Percentiles rank a stretch among this genome's conserved stretches.
These are phyloP conservation scores for Haplographium delicatum DNA, from an alignment of 495 filamentous ascomycete genomes.

Conservation along the genomic window DNA sequence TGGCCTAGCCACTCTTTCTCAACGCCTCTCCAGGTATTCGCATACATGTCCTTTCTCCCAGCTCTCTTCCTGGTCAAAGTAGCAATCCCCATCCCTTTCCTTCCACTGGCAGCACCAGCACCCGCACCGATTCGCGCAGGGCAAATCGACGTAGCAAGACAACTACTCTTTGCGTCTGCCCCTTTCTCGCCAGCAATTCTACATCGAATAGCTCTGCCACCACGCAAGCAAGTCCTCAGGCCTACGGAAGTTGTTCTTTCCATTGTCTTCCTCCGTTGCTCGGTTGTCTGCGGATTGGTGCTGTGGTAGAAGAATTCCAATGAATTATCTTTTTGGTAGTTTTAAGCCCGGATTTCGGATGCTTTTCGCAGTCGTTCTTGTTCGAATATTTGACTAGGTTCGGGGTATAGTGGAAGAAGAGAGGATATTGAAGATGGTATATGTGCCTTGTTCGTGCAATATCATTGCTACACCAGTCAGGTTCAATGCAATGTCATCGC, in stretches of 20 bases:
- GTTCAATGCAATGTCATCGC: no score
- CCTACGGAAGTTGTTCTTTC: conserved; percentile 4
- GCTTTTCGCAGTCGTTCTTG: no score
- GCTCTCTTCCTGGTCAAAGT: background rate
- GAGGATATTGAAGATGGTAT: no score
- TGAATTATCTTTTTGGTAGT: no score
- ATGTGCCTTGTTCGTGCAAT: no score
- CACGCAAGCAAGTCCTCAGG: conserved; percentile 8
- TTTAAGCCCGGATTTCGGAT: no score
- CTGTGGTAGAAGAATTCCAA: background rate
- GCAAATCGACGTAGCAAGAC: conserved; percentile 6
- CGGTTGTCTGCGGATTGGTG: background rate
- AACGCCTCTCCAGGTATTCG: background rate
- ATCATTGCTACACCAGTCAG: no score
- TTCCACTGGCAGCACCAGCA: no score
- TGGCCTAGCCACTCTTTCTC: conserved; percentile 3
- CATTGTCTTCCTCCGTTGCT: background rate
- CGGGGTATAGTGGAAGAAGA: no score
- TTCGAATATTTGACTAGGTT: no score
- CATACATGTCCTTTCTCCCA: background rate
- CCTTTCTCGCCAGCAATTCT: no score
- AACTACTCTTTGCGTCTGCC: background rate
- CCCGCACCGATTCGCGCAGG: background rate
- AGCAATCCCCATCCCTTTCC: background rate
- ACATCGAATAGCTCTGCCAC: conserved; percentile 9